Evolutionary conservation across 495 filamentous ascomycete genomes (phyloP), one percentile per base, ranked within the genome.

Genomic region (Aspergillus avenaceus): DNA sequence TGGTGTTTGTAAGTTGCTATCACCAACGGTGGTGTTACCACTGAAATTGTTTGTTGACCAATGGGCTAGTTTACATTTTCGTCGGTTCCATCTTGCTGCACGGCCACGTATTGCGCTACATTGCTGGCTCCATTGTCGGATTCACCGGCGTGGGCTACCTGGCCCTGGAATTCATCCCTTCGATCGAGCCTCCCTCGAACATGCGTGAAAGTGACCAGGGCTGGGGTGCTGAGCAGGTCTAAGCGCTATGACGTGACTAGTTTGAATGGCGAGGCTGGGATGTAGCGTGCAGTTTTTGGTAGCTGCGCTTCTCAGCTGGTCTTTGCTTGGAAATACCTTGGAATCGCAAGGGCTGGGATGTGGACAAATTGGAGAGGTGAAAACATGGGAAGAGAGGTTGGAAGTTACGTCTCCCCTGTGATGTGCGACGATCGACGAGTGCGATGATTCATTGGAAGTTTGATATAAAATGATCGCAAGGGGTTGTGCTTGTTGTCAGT

Each of bases 131-230:
- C 22, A 71, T 91, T 58, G 73, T 97, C 50, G 90, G 83, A 31
- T 52, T 92, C 41, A 77, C 87, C 49, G 92, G 92, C 46, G 59
- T 95, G 32, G 84, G 66, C 29, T 98, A 97, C 70, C 72, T 82
- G 42, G 87, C 79, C 16, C 81, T 97, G 55, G 91, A 97, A 73
- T 99, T 90, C 70, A 84, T 97, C 49, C 93, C 95, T 0, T 91
- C 84, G 31, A 96, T 99, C 63, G 93, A 99, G 77, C 92, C 95
- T 18, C 95, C 95, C 16, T 85, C 90, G 59, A 99, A 96, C 74
- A 99, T 99, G 95, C 83, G 93, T 67, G 91, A 95, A 69, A 77
- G 79, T 49, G 90, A 93, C 70, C 85, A 81, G 49, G 84, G 90
- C 56, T 96, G 91, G 91, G 91, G 91, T 50, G 88, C 89, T 41